Evolutionary conservation across 2,329 filamentous ascomycete species (phyloP).

Genomic region (Aspergillus nomiae): DNA sequence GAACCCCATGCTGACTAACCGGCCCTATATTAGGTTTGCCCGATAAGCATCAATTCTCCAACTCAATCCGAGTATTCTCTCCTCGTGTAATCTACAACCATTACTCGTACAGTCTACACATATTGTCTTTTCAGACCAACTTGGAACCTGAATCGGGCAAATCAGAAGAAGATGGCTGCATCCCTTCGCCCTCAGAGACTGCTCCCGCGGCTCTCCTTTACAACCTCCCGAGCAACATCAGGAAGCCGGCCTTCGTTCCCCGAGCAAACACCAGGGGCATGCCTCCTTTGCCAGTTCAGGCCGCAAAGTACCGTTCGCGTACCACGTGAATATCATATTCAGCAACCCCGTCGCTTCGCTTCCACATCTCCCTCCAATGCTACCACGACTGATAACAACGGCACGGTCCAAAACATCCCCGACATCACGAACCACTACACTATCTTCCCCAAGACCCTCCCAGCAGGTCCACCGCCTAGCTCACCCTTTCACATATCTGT

Average conservation of each 20-base stretch:
- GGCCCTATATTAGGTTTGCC: conserved; percentile 6
- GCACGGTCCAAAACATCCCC: conserved; percentile 25
- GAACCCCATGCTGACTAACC: conserved; percentile 8
- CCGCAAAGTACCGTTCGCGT: conserved; percentile 1
- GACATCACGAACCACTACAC: conserved; percentile 70
- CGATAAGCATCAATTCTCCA: conserved; percentile 3
- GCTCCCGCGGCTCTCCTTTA: conserved; percentile 12
- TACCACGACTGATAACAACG: conserved; percentile 4
- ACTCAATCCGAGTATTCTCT: neutral
- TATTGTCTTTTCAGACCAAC: neutral
- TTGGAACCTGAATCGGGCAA: neutral
- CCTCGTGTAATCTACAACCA: neutral
- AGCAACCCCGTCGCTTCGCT: conserved; percentile 17
- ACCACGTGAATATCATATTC: conserved; percentile 3
- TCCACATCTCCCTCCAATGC: conserved; percentile 19
- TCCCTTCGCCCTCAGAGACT: conserved; percentile 17
- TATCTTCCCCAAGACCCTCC: conserved; percentile 81
- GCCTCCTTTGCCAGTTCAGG: conserved; percentile 17
- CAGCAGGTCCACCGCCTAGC: conserved; percentile 72
- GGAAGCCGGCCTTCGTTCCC: conserved; percentile 9
- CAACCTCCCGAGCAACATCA: conserved; percentile 5
- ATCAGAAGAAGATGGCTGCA: conserved; percentile 11
- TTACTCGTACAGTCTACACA: neutral
- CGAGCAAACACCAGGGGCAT: conserved; percentile 14
- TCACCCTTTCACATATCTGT: conserved; percentile 76